Conservation (phyloP, 768 basidiomycete genomes). For the Xerocomellus dryophilus region DNA sequence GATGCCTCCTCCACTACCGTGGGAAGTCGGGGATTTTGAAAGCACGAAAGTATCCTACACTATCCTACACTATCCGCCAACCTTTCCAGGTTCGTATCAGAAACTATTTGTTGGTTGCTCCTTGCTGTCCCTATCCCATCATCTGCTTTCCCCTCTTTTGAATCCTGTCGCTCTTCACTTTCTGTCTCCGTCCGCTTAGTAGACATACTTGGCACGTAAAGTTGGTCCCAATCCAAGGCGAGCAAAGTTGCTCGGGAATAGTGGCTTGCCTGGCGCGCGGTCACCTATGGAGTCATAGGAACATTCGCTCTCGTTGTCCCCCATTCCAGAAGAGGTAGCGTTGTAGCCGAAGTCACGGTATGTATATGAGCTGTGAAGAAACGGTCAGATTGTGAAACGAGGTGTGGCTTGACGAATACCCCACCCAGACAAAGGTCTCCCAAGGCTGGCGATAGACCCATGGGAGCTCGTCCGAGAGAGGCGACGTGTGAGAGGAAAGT, state of each 20-base stretch:
- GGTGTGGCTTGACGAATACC: neutral
- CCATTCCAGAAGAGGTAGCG: slow-evolving; percentile 19
- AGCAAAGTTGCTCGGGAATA: slow-evolving; percentile 82
- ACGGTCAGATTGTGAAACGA: neutral
- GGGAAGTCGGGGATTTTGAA: too few species aligned
- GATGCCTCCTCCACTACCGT: too few species aligned
- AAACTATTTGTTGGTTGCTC: too few species aligned
- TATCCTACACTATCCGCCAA: too few species aligned
- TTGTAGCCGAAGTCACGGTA: slow-evolving; percentile 15
- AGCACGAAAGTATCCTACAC: too few species aligned
- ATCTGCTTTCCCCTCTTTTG: too few species aligned
- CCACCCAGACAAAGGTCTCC: slow-evolving; percentile 27
- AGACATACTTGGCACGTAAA: slow-evolving; percentile 50
- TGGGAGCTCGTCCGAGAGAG: slow-evolving; percentile 26
- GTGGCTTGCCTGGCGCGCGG: slow-evolving; percentile 66
- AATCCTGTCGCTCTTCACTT: too few species aligned
- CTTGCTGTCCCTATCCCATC: too few species aligned
- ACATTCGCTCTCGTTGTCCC: slow-evolving; percentile 29
- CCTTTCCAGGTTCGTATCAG: too few species aligned
- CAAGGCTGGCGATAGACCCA: slow-evolving; percentile 26
- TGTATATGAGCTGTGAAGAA: slow-evolving; percentile 10
- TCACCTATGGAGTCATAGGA: slow-evolving; percentile 56
- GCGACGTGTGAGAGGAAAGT: slow-evolving; percentile 19
- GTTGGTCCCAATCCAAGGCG: slow-evolving; percentile 65
- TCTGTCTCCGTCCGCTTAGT: too few species aligned